phyloP scores from a whole-genome alignment of 2,329 filamentous ascomycete species.

The Talaromyces rugulosus region DNA sequence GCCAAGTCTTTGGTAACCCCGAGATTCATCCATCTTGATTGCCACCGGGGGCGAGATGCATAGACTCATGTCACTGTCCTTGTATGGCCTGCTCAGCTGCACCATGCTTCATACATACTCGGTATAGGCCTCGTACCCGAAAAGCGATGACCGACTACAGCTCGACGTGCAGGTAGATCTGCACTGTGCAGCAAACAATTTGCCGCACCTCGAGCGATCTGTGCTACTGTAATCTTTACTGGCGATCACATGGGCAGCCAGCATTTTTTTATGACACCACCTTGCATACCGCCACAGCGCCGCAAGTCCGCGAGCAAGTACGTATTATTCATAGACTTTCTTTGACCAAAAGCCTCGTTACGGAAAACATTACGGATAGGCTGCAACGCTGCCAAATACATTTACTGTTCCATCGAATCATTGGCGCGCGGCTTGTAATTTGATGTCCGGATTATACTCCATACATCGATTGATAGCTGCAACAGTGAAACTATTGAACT shows the following conservation, averaged over 20 bases:
- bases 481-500: too few species aligned
- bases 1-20: background rate
- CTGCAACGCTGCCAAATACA: too few species aligned
- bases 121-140: background rate
- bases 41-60: background rate
- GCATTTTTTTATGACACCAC: background rate
- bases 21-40: background rate
- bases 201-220: background rate
- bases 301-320: background rate
- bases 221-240: background rate
- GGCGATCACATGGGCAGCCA: background rate
- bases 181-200: background rate
- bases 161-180: background rate
- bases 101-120: background rate
- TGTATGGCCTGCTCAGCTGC: background rate
- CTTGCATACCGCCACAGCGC: background rate
- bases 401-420: too few species aligned
- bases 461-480: too few species aligned
- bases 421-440: too few species aligned
- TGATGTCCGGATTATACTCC: too few species aligned
- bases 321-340: background rate
- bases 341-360: background rate
- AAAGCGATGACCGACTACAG: background rate
- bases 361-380: background rate
- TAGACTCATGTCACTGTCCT: background rate